Evolutionary conservation across 768 basidiomycete species (phyloP).

Genomic region (Agaricus subrufescens): DNA sequence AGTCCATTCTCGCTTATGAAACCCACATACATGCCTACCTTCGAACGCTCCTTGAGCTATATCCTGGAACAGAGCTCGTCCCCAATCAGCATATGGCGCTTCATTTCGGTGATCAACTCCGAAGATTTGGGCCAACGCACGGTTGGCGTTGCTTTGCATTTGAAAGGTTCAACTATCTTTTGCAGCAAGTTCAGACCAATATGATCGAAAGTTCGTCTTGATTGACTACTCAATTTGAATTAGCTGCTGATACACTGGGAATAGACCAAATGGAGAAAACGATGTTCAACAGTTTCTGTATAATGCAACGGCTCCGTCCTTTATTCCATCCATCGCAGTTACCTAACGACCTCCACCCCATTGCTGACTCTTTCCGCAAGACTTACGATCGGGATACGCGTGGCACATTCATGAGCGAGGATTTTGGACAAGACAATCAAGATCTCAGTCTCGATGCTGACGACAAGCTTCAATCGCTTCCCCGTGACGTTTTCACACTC

Average conservation of each 20-base stretch:
- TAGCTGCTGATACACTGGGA: slow-evolving; percentile 17
- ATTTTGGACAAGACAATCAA: not conserved
- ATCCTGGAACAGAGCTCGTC: slow-evolving; percentile 19
- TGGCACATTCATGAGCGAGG: not conserved
- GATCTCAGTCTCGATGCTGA: no score
- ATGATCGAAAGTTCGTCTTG: no score
- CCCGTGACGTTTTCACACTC: no score
- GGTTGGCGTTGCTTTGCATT: slow-evolving; percentile 32
- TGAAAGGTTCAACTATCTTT: no score
- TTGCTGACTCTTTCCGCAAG: not conserved
- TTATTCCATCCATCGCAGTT: not conserved
- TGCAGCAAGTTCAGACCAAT: no score
- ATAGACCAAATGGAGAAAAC: slow-evolving; percentile 26
- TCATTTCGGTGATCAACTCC: slow-evolving; percentile 27
- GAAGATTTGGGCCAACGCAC: slow-evolving; percentile 29
- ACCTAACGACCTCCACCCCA: not conserved
- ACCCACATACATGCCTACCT: slow-evolving; percentile 28
- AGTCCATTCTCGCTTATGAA: slow-evolving; percentile 20
- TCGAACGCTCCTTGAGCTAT: slow-evolving; percentile 21
- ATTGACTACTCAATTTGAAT: no score
- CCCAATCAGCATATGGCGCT: slow-evolving; percentile 37
- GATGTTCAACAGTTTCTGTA: slow-evolving; percentile 20
- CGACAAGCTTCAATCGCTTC: no score
- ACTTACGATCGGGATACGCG: not conserved
- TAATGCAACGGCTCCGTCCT: slow-evolving; percentile 17